A percentile compares a stretch with the other conserved stretches of the same genome.
Conservation (phyloP, 768 basidiomycete genomes). For the Collybia sp. region DNA sequence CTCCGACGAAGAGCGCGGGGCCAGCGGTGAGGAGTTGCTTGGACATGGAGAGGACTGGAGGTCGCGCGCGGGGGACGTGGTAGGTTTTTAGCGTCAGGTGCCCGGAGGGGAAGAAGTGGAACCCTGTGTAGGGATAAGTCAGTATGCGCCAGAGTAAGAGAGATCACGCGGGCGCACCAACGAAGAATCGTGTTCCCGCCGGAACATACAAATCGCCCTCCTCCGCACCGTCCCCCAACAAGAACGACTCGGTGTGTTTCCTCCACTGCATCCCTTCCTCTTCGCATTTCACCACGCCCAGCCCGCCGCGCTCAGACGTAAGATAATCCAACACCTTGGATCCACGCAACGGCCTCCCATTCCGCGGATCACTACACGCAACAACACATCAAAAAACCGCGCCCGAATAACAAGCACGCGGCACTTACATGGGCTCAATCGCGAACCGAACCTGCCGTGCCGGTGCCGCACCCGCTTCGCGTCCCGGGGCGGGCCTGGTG, state of each 20-base stretch:
- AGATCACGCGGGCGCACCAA: no score
- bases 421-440: slow-evolving; percentile 25
- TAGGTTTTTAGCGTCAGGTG: slow-evolving; percentile 24
- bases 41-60: not conserved
- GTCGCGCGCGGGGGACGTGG: slow-evolving; percentile 18
- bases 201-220: slow-evolving; percentile 9
- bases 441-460: slow-evolving; percentile 25
- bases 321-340: slow-evolving; percentile 21
- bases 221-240: slow-evolving; percentile 15
- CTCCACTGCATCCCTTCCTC: slow-evolving; percentile 21
- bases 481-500: slow-evolving; percentile 10
- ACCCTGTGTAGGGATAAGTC: slow-evolving; percentile 18
- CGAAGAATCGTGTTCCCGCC: slow-evolving; percentile 22
- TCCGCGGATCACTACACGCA: slow-evolving; percentile 18
- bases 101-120: slow-evolving; percentile 22
- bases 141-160: no score
- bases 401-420: not conserved
- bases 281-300: slow-evolving; percentile 19
- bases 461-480: slow-evolving; percentile 7
- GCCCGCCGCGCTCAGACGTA: slow-evolving; percentile 18
- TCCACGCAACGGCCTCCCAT: slow-evolving; percentile 17
- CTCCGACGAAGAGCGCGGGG: slow-evolving; percentile 15
- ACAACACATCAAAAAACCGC: slow-evolving; percentile 3
- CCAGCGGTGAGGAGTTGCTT: slow-evolving; percentile 2
- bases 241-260: slow-evolving; percentile 20